These are phyloP conservation scores for Quercus wislizeni DNA, from an alignment of 306 rosid species.

Conservation along the genomic window DNA sequence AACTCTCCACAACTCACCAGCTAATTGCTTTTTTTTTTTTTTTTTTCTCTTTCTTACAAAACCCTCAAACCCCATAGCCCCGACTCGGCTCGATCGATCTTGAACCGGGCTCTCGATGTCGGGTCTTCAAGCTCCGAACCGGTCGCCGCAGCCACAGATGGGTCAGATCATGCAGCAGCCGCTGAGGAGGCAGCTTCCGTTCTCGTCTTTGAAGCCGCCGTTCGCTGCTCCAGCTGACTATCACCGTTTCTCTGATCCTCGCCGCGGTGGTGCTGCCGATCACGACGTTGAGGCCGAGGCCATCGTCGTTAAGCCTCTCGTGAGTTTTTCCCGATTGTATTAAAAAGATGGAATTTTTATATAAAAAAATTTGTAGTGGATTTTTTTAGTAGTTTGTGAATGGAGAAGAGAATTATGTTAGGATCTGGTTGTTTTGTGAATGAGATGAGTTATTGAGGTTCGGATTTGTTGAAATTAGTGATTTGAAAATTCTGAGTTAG, in stretches of 20 bases:
- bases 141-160: conserved; percentile 32
- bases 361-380: background rate
- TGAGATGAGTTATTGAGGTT: conserved; percentile 21
- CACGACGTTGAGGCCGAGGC: conserved; percentile 47
- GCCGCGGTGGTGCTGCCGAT: conserved; percentile 28
- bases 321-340: conserved; percentile 24
- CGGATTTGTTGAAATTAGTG: conserved; percentile 24
- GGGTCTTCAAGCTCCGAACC: conserved; percentile 43
- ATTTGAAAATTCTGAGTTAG: conserved; percentile 10
- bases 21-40: background rate
- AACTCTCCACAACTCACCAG: background rate
- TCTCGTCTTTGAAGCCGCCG: conserved; percentile 68
- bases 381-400: conserved; percentile 19
- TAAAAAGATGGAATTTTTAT: background rate
- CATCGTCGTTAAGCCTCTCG: conserved; percentile 63
- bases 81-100: conserved; percentile 26
- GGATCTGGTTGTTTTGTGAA: conserved; percentile 39
- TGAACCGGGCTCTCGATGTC: conserved; percentile 54
- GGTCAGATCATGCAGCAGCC: conserved; percentile 61
- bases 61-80: conserved; percentile 15
- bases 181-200: conserved; percentile 70
- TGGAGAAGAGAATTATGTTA: background rate
- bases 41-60: conserved; percentile 22
- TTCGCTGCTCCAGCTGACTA: conserved; percentile 75
- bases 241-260: conserved; percentile 70